Conservation (phyloP, 75 land plant genomes). For the Ceratopteris richardii region DNA sequence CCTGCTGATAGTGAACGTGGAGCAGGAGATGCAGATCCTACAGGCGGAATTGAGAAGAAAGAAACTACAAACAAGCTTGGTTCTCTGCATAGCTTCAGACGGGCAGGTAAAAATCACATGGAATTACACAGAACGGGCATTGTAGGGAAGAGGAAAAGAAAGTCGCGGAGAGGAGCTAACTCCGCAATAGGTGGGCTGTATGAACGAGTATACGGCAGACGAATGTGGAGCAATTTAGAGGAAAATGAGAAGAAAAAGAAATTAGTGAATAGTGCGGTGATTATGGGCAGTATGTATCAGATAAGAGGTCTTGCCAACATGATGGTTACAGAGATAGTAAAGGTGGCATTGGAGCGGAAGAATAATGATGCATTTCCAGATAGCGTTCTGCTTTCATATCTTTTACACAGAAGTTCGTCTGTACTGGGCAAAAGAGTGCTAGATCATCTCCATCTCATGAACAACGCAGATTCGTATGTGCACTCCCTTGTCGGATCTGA, state of each 20-base stretch:
- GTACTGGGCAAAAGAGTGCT: conserved; percentile 23
- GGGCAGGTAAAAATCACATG: too few species aligned
- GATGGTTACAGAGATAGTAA: conserved; percentile 46
- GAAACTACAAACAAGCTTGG: too few species aligned
- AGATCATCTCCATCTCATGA: conserved; percentile 11
- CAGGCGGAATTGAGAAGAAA: too few species aligned
- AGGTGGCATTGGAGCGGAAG: conserved; percentile 41
- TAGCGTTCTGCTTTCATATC: conserved; percentile 34
- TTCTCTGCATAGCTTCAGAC: too few species aligned
- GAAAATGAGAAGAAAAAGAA: conserved; percentile 18
- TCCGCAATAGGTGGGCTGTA: conserved; percentile 8
- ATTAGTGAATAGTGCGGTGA: conserved; percentile 33
- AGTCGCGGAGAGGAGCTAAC: background rate
- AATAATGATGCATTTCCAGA: conserved; percentile 33
- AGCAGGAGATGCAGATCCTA: too few species aligned
- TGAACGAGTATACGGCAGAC: conserved; percentile 25
- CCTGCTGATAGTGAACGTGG: too few species aligned
- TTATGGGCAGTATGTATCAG: conserved; percentile 17
- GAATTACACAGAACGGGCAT: background rate
- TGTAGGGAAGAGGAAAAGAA: conserved; percentile 5
- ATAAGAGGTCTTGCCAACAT: conserved; percentile 37
- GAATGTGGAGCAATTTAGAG: conserved; percentile 26
- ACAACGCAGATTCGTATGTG: conserved; percentile 19
- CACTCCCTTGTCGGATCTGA: conserved; percentile 16
- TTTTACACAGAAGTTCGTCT: conserved; percentile 20